Evolutionary conservation across 1,139 yeast genomes (phyloP).

Genomic region (Arxiozyma heterogenica): DNA sequence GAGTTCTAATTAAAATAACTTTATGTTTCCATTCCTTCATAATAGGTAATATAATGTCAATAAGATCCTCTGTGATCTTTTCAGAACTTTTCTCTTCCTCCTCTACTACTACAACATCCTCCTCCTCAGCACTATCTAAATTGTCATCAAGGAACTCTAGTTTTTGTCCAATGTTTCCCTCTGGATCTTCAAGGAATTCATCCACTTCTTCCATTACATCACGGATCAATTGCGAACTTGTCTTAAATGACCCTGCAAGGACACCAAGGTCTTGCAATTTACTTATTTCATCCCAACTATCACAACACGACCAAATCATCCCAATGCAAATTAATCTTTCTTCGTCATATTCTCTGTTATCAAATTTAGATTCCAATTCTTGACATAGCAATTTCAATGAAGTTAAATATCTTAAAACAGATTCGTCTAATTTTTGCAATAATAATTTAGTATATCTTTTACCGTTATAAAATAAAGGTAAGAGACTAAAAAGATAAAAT

Average conservation of each 20-base stretch:
- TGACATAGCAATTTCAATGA: constrained; percentile 27
- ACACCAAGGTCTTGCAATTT: constrained; percentile 45
- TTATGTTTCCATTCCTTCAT: constrained; percentile 44
- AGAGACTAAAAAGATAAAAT: constrained; percentile 38
- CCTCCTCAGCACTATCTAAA: constrained; percentile 10
- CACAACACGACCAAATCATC: constrained; percentile 56
- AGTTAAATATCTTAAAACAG: constrained; percentile 31
- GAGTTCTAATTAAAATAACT: constrained; percentile 45
- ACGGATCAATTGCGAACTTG: constrained; percentile 41
- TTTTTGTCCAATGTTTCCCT: neutral
- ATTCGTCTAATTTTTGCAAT: constrained; percentile 34
- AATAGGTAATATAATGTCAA: constrained; percentile 22
- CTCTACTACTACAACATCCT: constrained; percentile 27
- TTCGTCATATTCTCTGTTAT: constrained; percentile 23
- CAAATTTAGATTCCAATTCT: constrained; percentile 27
- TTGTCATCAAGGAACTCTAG: neutral
- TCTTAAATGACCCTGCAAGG: constrained; percentile 39
- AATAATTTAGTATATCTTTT: constrained; percentile 35
- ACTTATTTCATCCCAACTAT: constrained; percentile 35
- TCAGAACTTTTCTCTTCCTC: constrained; percentile 17
- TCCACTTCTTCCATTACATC: constrained; percentile 59
- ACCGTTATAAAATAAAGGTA: constrained; percentile 36
- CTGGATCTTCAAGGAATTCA: constrained; percentile 60
- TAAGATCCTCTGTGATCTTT: constrained; percentile 17
- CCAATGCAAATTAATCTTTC: constrained; percentile 52